These are phyloP conservation scores for Aspergillus quadrilineatus DNA, from an alignment of 2,329 filamentous ascomycete species.

Conservation along the genomic window DNA sequence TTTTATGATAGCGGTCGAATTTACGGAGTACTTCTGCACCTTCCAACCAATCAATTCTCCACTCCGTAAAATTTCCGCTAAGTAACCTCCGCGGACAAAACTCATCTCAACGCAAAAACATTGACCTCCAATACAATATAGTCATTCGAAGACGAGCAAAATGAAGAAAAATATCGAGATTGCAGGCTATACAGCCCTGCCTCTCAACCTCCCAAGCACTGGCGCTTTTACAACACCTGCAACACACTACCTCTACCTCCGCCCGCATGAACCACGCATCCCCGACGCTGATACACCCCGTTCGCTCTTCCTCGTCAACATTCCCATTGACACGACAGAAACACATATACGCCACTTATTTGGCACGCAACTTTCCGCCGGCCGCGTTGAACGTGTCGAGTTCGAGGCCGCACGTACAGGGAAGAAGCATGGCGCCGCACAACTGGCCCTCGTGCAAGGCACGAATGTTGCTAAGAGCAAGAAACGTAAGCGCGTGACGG, in stretches of 20 bases:
- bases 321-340: conserved; percentile 80
- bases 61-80: conserved; percentile 2
- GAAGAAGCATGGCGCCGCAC: conserved; percentile 23
- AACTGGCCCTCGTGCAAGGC: conserved; percentile 21
- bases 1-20: background rate
- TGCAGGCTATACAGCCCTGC: conserved; percentile 67
- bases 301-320: conserved; percentile 86
- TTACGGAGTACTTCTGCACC: background rate
- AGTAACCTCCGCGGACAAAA: conserved; percentile 6
- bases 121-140: background rate
- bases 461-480: conserved; percentile 30
- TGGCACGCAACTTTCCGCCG: conserved; percentile 68
- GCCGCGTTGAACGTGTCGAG: conserved; percentile 71
- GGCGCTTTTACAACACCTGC: conserved; percentile 62
- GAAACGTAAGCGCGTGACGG: conserved; percentile 57
- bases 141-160: conserved; percentile 11
- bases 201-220: conserved; percentile 64
- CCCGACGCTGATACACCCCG: conserved; percentile 71
- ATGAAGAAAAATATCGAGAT: conserved; percentile 46
- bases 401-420: conserved; percentile 62
- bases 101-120: background rate
- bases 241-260: conserved; percentile 83
- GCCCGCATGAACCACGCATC: conserved; percentile 76
- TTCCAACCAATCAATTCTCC: conserved; percentile 2
- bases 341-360: conserved; percentile 75